These are phyloP conservation scores for Suillus placidus DNA, from an alignment of 768 basidiomycete species.

Conservation along the genomic window DNA sequence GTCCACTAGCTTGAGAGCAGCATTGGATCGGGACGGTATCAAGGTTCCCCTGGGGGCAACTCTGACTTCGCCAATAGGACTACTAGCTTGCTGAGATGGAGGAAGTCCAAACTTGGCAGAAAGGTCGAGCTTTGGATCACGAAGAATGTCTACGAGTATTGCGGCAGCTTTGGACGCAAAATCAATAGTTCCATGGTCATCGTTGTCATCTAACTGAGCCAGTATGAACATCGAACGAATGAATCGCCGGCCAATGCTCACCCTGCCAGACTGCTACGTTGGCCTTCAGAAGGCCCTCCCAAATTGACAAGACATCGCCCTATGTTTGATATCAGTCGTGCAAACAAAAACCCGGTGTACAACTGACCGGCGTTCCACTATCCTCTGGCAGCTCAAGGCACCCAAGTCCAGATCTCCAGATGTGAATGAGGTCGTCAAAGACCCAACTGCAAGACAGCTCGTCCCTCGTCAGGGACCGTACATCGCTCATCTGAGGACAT, in stretches of 20 bases:
- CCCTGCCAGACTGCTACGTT: slow-evolving; percentile 51
- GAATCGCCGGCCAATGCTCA: slow-evolving; percentile 24
- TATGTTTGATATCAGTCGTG: slow-evolving; percentile 23
- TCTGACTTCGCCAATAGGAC: slow-evolving; percentile 8
- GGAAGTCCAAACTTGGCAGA: slow-evolving; percentile 27
- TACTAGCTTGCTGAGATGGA: slow-evolving; percentile 15
- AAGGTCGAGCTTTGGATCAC: slow-evolving; percentile 50
- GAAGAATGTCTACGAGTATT: slow-evolving; percentile 52
- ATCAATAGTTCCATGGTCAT: slow-evolving; percentile 40
- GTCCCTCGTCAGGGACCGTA: slow-evolving; percentile 57
- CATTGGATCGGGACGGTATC: slow-evolving; percentile 36
- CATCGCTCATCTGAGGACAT: slow-evolving; percentile 53
- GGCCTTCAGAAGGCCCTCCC: slow-evolving; percentile 58
- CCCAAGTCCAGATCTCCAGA: slow-evolving; percentile 54
- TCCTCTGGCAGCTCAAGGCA: slow-evolving; percentile 50
- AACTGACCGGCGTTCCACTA: slow-evolving; percentile 52
- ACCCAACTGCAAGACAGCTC: slow-evolving; percentile 59
- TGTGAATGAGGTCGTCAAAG: slow-evolving; percentile 50
- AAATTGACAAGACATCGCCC: slow-evolving; percentile 54
- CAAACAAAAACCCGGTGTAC: slow-evolving; percentile 5
- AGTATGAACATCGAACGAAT: slow-evolving; percentile 13
- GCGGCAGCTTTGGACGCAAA: slow-evolving; percentile 45
- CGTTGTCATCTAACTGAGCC: slow-evolving; percentile 42
- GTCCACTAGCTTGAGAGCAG: slow-evolving; percentile 62
- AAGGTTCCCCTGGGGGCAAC: slow-evolving; percentile 16